A percentile compares a stretch with the other conserved stretches of the same genome.
Conservation (phyloP, 768 basidiomycete genomes). For the Boletus vinaceobasis region DNA sequence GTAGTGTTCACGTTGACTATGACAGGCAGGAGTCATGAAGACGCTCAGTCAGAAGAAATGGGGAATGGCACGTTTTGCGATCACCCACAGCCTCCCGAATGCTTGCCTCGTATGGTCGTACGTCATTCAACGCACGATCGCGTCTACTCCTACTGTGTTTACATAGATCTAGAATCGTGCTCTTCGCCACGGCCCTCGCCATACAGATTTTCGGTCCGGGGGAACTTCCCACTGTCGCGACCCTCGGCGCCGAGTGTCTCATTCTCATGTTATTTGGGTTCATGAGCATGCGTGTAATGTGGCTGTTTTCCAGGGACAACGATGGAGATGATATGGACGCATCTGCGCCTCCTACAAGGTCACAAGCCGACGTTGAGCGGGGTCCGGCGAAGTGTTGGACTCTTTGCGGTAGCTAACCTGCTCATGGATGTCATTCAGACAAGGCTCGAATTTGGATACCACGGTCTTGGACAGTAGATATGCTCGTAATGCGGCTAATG, state of each 20-base stretch:
- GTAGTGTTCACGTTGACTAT: background rate
- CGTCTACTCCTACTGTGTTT: background rate
- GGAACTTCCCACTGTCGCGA: background rate
- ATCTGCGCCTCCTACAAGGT: background rate
- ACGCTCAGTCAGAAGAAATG: background rate
- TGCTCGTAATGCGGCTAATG: background rate
- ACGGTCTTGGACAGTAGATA: background rate
- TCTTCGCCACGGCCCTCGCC: slow-evolving; percentile 8
- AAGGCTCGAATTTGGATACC: background rate
- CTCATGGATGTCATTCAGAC: background rate
- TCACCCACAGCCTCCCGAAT: slow-evolving; percentile 14
- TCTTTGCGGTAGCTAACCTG: background rate
- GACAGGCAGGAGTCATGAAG: slow-evolving; percentile 5
- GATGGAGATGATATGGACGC: background rate
- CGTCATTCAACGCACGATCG: background rate
- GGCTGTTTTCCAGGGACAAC: background rate
- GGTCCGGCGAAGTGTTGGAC: background rate
- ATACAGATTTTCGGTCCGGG: slow-evolving; percentile 10
- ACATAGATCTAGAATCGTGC: background rate
- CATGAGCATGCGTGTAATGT: background rate
- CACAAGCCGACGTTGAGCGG: background rate
- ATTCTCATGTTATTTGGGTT: background rate
- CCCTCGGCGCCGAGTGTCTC: slow-evolving; percentile 7
- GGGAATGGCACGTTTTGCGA: slow-evolving; percentile 9
- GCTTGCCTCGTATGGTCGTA: slow-evolving; percentile 17